Percentiles rank a stretch among this genome's conserved stretches.
These are phyloP conservation scores for Saraca asoca DNA, from an alignment of 331 rosid species.

Conservation along the genomic window DNA sequence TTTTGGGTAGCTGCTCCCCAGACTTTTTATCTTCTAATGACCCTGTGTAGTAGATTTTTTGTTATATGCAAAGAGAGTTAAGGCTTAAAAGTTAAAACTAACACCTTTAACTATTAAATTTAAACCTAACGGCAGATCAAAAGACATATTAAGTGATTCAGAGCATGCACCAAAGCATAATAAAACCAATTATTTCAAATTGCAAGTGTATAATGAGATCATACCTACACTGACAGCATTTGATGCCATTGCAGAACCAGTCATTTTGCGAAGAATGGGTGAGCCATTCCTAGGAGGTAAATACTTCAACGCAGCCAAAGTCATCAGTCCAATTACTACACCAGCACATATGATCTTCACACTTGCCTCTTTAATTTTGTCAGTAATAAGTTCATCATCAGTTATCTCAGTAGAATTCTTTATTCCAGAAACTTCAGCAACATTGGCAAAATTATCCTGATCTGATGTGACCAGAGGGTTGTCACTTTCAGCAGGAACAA, in stretches of 20 bases:
- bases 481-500: slow-evolving; percentile 48
- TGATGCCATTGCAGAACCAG: slow-evolving; percentile 54
- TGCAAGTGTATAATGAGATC: slow-evolving; percentile 23
- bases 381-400: slow-evolving; percentile 55
- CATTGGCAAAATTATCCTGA: slow-evolving; percentile 44
- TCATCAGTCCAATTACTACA: slow-evolving; percentile 75
- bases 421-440: slow-evolving; percentile 51
- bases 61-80: slow-evolving; percentile 13
- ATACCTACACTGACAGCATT: slow-evolving; percentile 59
- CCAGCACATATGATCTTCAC: slow-evolving; percentile 88
- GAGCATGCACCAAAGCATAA: slow-evolving; percentile 7
- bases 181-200: slow-evolving; percentile 11
- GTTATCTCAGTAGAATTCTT: slow-evolving; percentile 37
- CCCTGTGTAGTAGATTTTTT: slow-evolving; percentile 40
- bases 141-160: slow-evolving; percentile 11
- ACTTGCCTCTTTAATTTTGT: slow-evolving; percentile 71
- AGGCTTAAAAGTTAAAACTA: slow-evolving; percentile 23
- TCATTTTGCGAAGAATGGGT: slow-evolving; percentile 42
- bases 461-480: slow-evolving; percentile 45
- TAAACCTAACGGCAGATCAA: slow-evolving; percentile 22
- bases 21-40: slow-evolving; percentile 50
- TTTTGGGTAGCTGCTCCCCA: slow-evolving; percentile 59
- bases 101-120: slow-evolving; percentile 16
- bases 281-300: slow-evolving; percentile 58
- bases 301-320: slow-evolving; percentile 68